These are phyloP conservation scores for Cyberlindnera lachancei DNA, from an alignment of 805 yeast genomes.

Conservation along the genomic window DNA sequence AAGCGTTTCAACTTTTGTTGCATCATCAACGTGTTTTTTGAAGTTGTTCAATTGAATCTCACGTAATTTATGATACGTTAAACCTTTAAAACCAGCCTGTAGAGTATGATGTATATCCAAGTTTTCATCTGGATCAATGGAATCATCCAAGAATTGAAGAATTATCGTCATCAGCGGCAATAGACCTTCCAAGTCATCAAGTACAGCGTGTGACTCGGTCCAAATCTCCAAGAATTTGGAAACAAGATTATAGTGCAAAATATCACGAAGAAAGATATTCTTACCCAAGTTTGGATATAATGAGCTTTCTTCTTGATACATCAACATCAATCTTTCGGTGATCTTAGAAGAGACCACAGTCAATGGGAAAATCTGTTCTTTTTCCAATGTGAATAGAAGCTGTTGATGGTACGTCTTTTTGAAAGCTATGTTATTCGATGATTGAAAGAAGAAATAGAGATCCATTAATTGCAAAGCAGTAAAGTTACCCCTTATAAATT, in stretches of 20 bases:
- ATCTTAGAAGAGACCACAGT: slow-evolving; percentile 24
- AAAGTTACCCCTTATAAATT: slow-evolving; percentile 34
- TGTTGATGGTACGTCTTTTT: slow-evolving; percentile 59
- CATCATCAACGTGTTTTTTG: slow-evolving; percentile 27
- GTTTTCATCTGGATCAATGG: slow-evolving; percentile 16
- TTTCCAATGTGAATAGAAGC: slow-evolving; percentile 48
- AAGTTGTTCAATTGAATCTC: slow-evolving; percentile 41
- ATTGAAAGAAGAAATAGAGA: slow-evolving; percentile 45
- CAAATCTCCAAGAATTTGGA: slow-evolving; percentile 53
- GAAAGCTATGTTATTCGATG: slow-evolving; percentile 52
- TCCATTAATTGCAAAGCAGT: slow-evolving; percentile 46
- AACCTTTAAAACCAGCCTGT: slow-evolving; percentile 32
- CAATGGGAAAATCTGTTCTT: slow-evolving; percentile 40
- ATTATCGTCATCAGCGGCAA: slow-evolving; percentile 36
- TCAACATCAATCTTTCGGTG: slow-evolving; percentile 19
- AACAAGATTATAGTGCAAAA: slow-evolving; percentile 50
- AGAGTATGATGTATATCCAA: slow-evolving; percentile 34
- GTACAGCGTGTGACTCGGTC: slow-evolving; percentile 52
- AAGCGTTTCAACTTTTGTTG: slow-evolving; percentile 39
- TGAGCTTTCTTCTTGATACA: slow-evolving; percentile 13
- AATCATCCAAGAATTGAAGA: slow-evolving; percentile 22
- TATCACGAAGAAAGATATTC: slow-evolving; percentile 42
- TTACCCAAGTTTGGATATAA: slow-evolving; percentile 24
- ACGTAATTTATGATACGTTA: slow-evolving; percentile 44
- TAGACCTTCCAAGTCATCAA: slow-evolving; percentile 45